Evolutionary conservation across 352 stramenopile species (phyloP), one percentile per base, ranked within the genome.

Genomic region (Pythium volutum): DNA sequence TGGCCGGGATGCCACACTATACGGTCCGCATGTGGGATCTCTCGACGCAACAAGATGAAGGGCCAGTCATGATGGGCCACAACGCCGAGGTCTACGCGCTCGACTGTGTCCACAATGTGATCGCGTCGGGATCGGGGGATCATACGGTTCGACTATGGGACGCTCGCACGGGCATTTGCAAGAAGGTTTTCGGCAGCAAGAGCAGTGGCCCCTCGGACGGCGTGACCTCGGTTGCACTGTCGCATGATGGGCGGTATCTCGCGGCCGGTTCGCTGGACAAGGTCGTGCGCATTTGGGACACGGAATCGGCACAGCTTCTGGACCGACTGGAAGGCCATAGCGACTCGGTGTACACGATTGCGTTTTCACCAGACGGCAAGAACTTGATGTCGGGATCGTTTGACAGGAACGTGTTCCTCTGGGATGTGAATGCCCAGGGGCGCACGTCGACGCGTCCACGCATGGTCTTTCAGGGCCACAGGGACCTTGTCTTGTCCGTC

Each of bases 11-110:
- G 85, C 85, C 83, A 29, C 85, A 93, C 59, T 91, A 93, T 65
- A 94, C 85, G 8, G 92, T 94, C 55, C 81, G 83, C 23, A 79
- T 91, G 36, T 94, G 85, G 85, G 85, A 94, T 62, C 92, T 94
- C 64, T 83, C 77, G 8, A 82, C 85, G 42, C 31, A 36, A 11
- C 91, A 94, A 56, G 83, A 94, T 46, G 85, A 94, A 79, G 82
- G 77, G n/a, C 81, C 78, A 22, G 69, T 81, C 12, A 87, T 94
- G 76, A 83, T 81, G 38, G 85, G 85, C 45, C 85, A 94, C 67
- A 83, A 94, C 55, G 87, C 83, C 10, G 85, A 93, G 56, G 91
- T 94, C 60, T 94, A 94, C 70, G 90, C 83, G 42, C 65, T 94
- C 27, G 85, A 92, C 59, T 94, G 91, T 51, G 83, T 94, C 41